These are phyloP conservation scores for Purshia tridentata DNA, from an alignment of 306 rosid genomes.

Conservation along the genomic window DNA sequence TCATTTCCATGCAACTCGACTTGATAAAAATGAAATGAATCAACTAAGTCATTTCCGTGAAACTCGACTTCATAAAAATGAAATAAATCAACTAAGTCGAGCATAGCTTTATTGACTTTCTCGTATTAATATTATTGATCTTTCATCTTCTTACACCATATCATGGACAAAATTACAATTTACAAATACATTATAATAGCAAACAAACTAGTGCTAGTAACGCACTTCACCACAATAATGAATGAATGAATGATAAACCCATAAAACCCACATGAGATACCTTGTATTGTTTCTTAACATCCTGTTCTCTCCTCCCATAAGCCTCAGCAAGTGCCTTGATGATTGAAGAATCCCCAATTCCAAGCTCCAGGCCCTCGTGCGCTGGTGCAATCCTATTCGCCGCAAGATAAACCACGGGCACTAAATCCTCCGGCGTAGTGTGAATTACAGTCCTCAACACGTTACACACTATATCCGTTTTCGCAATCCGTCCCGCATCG, in stretches of 20 bases:
- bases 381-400: constrained; percentile 75
- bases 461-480: constrained; percentile 79
- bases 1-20: background rate
- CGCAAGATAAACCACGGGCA: constrained; percentile 58
- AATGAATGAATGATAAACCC: background rate
- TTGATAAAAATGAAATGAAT: no score
- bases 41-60: background rate
- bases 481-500: constrained; percentile 64
- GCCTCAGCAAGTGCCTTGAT: constrained; percentile 84
- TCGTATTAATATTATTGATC: background rate
- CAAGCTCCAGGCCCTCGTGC: constrained; percentile 73
- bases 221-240: background rate
- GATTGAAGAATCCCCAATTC: constrained; percentile 84
- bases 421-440: constrained; percentile 66
- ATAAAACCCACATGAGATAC: constrained; percentile 27
- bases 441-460: constrained; percentile 75
- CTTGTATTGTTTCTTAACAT: constrained; percentile 68
- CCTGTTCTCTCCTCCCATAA: constrained; percentile 62
- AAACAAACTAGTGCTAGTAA: background rate
- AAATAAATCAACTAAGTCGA: background rate
- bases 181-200: background rate
- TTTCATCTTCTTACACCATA: background rate
- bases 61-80: background rate
- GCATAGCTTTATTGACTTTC: background rate
- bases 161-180: background rate